Conservation (phyloP, 2,329 filamentous ascomycete genomes). For the Macrophomina tecta region DNA sequence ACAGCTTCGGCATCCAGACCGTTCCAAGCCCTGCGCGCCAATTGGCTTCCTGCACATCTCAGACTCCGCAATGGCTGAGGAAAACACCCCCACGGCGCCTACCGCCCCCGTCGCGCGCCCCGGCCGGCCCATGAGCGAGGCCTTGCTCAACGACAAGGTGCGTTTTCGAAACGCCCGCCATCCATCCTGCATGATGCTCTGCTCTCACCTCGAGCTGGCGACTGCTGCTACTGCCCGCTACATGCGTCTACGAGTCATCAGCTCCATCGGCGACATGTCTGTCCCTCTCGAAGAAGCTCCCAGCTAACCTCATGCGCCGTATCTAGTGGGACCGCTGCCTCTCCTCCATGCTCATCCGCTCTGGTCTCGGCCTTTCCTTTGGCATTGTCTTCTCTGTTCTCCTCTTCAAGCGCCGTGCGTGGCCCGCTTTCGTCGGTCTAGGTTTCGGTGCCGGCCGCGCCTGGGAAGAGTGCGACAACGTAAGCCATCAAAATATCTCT, state of each 20-base stretch:
- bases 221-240: neutral
- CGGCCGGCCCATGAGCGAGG: slow-evolving; percentile 88
- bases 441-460: slow-evolving; percentile 96
- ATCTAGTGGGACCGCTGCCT: slow-evolving; percentile 97
- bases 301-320: slow-evolving; percentile 21
- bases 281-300: neutral
- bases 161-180: slow-evolving; percentile 28
- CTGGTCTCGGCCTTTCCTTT: slow-evolving; percentile 92
- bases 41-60: slow-evolving; percentile 6
- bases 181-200: neutral
- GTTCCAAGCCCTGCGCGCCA: slow-evolving; percentile 1
- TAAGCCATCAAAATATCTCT: slow-evolving; percentile 34
- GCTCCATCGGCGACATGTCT: neutral
- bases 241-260: neutral
- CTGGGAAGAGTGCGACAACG: slow-evolving; percentile 96
- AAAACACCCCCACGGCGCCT: slow-evolving; percentile 58
- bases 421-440: slow-evolving; percentile 93
- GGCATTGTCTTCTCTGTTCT: slow-evolving; percentile 98
- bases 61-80: slow-evolving; percentile 59
- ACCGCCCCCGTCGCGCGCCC: slow-evolving; percentile 72
- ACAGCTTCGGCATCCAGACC: slow-evolving; percentile 10
- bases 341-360: slow-evolving; percentile 96
- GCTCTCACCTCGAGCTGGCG: neutral
- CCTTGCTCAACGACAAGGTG: slow-evolving; percentile 99
- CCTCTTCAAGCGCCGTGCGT: slow-evolving; percentile 95